These are phyloP conservation scores for Clavispora carvajalis DNA, from an alignment of 805 yeast genomes.

Conservation along the genomic window DNA sequence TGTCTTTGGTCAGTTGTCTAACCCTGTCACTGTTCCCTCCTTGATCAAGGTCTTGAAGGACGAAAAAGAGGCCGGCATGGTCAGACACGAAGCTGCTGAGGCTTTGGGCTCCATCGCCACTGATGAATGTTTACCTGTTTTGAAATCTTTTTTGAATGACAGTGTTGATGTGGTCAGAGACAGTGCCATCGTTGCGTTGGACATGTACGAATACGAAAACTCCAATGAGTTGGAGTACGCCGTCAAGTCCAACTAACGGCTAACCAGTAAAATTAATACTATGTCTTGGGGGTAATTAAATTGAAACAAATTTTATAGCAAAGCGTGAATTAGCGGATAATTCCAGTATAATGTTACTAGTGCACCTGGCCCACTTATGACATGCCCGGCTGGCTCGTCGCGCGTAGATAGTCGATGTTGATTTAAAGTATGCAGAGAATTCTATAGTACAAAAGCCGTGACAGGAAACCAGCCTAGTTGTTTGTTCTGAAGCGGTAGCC, in stretches of 20 bases:
- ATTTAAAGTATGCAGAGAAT: not conserved
- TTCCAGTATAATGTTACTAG: too few relatives aligned
- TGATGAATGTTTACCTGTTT: constrained; percentile 87
- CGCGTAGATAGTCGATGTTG: constrained; percentile 1
- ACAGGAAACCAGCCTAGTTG: constrained; percentile 40
- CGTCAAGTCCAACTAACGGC: constrained; percentile 13
- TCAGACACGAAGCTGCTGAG: constrained; percentile 99
- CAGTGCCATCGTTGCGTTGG: constrained; percentile 94
- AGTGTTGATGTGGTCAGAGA: constrained; percentile 89
- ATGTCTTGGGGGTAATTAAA: not conserved
- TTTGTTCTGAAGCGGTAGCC: constrained; percentile 92
- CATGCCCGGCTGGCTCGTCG: not conserved
- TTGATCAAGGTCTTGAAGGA: constrained; percentile 76
- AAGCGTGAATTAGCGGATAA: too few relatives aligned
- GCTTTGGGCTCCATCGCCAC: constrained; percentile 97
- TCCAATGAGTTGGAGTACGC: constrained; percentile 73
- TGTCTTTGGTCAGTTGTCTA: constrained; percentile 95
- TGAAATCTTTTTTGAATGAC: constrained; percentile 74
- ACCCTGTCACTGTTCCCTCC: constrained; percentile 87
- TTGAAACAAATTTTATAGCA: not conserved
- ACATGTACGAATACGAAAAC: constrained; percentile 95
- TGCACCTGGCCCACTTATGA: too few relatives aligned
- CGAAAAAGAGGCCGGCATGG: constrained; percentile 90
- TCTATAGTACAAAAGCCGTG: constrained; percentile 1
- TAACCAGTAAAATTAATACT: not conserved